These are phyloP conservation scores for Canavalia ensiformis DNA, from an alignment of 306 rosid genomes.

Conservation along the genomic window DNA sequence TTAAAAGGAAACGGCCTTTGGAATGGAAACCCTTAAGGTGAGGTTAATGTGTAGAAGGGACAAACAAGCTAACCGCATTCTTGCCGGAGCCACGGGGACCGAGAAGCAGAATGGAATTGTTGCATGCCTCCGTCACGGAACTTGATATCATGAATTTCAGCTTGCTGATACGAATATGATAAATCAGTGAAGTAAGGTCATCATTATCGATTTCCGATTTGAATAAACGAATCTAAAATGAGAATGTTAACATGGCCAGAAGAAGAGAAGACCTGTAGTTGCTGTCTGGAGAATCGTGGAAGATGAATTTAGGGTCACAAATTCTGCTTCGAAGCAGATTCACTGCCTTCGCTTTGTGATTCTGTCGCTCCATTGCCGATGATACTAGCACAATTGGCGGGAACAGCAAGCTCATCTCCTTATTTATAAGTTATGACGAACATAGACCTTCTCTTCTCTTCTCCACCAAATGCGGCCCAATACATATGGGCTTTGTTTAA, in stretches of 20 bases:
- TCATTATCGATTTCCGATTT: neutral
- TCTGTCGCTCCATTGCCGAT: slow-evolving; percentile 49
- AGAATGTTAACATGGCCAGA: neutral
- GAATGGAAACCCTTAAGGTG: slow-evolving; percentile 7
- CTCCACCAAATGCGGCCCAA: slow-evolving; percentile 3
- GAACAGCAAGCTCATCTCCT: neutral
- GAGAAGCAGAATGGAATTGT: slow-evolving; percentile 87
- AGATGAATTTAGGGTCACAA: slow-evolving; percentile 67
- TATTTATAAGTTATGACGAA: neutral
- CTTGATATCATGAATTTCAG: slow-evolving; percentile 81
- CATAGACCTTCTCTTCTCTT: neutral
- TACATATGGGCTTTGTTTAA: slow-evolving; percentile 2
- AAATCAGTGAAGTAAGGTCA: neutral
- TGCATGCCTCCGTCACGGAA: slow-evolving; percentile 88
- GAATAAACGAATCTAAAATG: neutral
- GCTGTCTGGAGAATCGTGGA: slow-evolving; percentile 62
- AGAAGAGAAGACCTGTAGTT: slow-evolving; percentile 60
- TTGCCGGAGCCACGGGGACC: slow-evolving; percentile 97
- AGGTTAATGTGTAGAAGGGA: neutral
- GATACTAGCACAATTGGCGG: slow-evolving; percentile 41
- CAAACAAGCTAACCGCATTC: slow-evolving; percentile 62
- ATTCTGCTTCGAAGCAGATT: slow-evolving; percentile 68
- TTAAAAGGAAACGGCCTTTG: neutral
- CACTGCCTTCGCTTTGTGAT: slow-evolving; percentile 62
- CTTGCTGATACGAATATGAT: slow-evolving; percentile 57